Evolutionary conservation across 148 eudicot species (phyloP).

Genomic region (Arctostaphylos glauca): DNA sequence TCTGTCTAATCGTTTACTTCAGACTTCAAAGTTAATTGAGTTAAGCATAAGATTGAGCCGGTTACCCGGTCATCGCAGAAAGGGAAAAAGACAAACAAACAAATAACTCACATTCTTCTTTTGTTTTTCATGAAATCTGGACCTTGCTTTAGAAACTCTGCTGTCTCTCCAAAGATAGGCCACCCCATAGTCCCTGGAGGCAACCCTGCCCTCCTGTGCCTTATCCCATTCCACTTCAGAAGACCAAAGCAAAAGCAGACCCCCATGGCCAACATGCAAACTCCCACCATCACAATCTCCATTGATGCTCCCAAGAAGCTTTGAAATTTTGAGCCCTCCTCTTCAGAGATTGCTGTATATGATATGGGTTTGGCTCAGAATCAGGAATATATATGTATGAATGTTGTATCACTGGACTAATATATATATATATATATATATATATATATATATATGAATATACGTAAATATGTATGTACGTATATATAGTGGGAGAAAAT

Average conservation of each 20-base stretch:
- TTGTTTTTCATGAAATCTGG: constrained; percentile 67
- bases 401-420: background rate
- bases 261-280: constrained; percentile 1
- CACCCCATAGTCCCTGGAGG: constrained; percentile 93
- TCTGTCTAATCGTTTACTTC: no score
- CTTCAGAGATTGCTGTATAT: background rate
- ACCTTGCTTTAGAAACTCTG: constrained; percentile 62
- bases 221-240: constrained; percentile 64
- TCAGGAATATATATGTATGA: background rate
- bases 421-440: background rate
- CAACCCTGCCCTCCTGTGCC: constrained; percentile 50
- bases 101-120: constrained; percentile 51
- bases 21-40: no score
- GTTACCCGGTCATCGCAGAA: no score
- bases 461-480: no score
- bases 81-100: background rate
- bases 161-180: constrained; percentile 79
- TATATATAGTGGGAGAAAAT: background rate
- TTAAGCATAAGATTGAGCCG: no score
- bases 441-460: no score
- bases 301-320: constrained; percentile 16
- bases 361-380: background rate
- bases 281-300: constrained; percentile 15
- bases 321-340: background rate
- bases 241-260: constrained; percentile 26